Base-by-base conservation (phyloP, 2,329 filamentous ascomycete species). In the Paradendryphiella salina region DNA sequence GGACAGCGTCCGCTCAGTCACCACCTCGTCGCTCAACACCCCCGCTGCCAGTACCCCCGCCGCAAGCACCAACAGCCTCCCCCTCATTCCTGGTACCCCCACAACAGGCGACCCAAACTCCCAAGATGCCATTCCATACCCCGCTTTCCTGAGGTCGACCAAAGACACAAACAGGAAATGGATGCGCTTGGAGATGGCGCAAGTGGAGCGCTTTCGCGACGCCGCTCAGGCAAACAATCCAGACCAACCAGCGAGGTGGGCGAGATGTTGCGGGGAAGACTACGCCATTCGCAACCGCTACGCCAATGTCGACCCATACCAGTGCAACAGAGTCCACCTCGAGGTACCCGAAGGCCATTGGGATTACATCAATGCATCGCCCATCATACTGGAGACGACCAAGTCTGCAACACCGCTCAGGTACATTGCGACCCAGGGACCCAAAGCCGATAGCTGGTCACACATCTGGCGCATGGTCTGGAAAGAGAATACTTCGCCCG, bases 391-490 rank as follows among this genome's bases (percentile, higher is more conserved):
- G 64, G 65, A 73, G 62, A 65, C 74, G 50, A 67, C 76, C 59
- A 60, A 66, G 61, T 61, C 77, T 1, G 66, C 70, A 29, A 71
- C 70, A 32, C 65, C 73, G 40, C 73, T 75, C 49, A 81, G 82
- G 46, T 97, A 95, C 73, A 96, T 99, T 62, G 94, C 92, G 44
- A 96, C 95, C 72, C 90, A 95, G 77, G 94, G 94, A 0, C 94
- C 94, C 5, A 96, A 92, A 66, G 74, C 80, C 52, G 82, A 84
- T 20, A 89, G 88, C 13, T 80, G 87, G 47, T 84, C 86, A 60
- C 90, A 96, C 67, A 89, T 96, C 59, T 99, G 93, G 89, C 89
- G 94, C 67, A 99, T 99, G 94, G 80, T 96, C 29, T 89, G 89
- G 70, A 86, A 95, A 65, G 90, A 95, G 73, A 84, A 80, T n/a